Evolutionary conservation across 495 filamentous ascomycete species (phyloP).

Genomic region (Penicillium herquei): DNA sequence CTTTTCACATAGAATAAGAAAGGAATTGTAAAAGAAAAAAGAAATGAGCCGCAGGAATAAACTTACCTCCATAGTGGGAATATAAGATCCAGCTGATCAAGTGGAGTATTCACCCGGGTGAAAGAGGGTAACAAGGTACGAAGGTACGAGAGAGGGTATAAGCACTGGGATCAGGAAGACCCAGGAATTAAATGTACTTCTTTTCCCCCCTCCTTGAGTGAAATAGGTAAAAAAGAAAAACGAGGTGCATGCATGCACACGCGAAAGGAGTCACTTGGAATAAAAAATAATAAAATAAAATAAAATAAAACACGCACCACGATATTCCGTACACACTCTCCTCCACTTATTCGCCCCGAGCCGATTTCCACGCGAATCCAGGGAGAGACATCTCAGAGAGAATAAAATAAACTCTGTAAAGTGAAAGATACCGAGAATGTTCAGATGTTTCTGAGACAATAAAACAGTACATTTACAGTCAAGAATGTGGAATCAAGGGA

Average conservation of each 20-base stretch:
- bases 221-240: constrained; percentile 3
- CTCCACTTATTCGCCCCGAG: constrained; percentile 24
- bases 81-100: constrained; percentile 3
- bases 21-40: no score
- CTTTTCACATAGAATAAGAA: no score
- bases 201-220: not conserved
- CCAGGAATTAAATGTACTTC: not conserved
- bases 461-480: not conserved
- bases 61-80: not conserved
- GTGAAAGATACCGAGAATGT: no score
- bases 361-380: constrained; percentile 12
- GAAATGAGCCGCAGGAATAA: not conserved
- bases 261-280: constrained; percentile 2
- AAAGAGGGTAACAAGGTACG: no score
- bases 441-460: constrained; percentile 7
- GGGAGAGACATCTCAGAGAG: not conserved
- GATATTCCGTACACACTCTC: not conserved
- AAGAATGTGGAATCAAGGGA: constrained; percentile 32
- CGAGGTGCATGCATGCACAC: constrained; percentile 18
- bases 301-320: constrained; percentile 6
- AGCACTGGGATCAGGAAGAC: not conserved
- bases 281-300: no score
- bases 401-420: no score
- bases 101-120: not conserved
- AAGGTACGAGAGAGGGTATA: not conserved